Evolutionary conservation across 805 yeast species (phyloP).

Genomic region (Debaryomyces prosopidis): DNA sequence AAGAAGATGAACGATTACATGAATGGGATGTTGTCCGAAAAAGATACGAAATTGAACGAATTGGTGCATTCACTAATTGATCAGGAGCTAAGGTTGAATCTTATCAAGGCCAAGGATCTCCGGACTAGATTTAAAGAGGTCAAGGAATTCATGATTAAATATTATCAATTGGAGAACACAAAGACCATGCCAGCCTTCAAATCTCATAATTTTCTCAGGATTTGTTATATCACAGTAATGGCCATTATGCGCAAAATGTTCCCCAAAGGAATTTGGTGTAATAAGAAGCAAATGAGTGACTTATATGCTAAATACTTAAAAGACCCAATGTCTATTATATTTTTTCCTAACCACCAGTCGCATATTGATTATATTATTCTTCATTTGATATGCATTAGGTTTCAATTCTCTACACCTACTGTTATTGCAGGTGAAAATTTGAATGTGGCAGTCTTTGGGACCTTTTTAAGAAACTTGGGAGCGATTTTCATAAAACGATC

Average conservation of each 20-base stretch:
- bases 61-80: slow-evolving; percentile 35
- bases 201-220: slow-evolving; percentile 23
- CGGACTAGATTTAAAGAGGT: slow-evolving; percentile 34
- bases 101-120: slow-evolving; percentile 35
- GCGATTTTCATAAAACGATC: slow-evolving; percentile 59
- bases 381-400: slow-evolving; percentile 53
- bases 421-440: slow-evolving; percentile 70
- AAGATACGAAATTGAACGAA: slow-evolving; percentile 36
- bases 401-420: slow-evolving; percentile 54
- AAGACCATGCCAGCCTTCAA: slow-evolving; percentile 37
- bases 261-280: slow-evolving; percentile 44
- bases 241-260: slow-evolving; percentile 35
- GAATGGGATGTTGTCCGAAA: slow-evolving; percentile 30
- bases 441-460: slow-evolving; percentile 57
- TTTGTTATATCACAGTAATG: slow-evolving; percentile 41
- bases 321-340: slow-evolving; percentile 47
- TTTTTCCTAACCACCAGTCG: slow-evolving; percentile 61
- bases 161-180: slow-evolving; percentile 34
- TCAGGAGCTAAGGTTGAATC: slow-evolving; percentile 37
- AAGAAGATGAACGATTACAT: slow-evolving; percentile 27
- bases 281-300: slow-evolving; percentile 25
- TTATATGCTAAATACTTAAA: slow-evolving; percentile 32
- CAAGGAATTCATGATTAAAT: slow-evolving; percentile 38
- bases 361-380: slow-evolving; percentile 62
- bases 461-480: slow-evolving; percentile 49